Conservation (phyloP, 2,329 filamentous ascomycete species). For the Lecanosticta acicola region DNA sequence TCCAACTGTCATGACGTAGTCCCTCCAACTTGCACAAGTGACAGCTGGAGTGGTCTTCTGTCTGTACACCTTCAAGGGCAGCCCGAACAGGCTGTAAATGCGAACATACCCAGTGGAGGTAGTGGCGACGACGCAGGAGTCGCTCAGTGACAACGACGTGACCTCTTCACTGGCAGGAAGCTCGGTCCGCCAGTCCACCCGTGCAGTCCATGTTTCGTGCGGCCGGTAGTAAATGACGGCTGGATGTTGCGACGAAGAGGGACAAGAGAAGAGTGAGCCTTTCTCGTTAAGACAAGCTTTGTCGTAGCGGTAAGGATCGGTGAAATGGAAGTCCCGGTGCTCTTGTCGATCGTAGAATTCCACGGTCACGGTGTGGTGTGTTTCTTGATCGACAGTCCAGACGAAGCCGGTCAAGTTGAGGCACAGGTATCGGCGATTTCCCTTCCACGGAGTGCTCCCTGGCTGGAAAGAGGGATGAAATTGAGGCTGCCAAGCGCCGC, state of each 20-base stretch:
- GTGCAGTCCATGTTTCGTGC: conserved; percentile 91
- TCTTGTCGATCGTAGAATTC: conserved; percentile 95
- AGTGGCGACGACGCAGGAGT: conserved; percentile 83
- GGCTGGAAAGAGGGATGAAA: conserved; percentile 86
- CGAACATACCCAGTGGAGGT: conserved; percentile 85
- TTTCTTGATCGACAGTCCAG: conserved; percentile 95
- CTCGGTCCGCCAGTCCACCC: conserved; percentile 82
- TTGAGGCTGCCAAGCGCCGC: conserved; percentile 53
- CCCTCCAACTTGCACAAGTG: conserved; percentile 86
- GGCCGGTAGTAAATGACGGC: conserved; percentile 93
- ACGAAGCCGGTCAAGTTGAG: conserved; percentile 91
- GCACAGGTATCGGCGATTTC: conserved; percentile 87
- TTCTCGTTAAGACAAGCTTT: conserved; percentile 86
- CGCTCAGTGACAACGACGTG: conserved; percentile 81
- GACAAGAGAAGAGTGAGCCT: conserved; percentile 79
- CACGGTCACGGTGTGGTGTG: conserved; percentile 80
- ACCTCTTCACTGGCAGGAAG: conserved; percentile 84
- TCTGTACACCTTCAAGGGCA: conserved; percentile 81
- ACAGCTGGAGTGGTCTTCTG: conserved; percentile 88
- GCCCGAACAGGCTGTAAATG: conserved; percentile 86
- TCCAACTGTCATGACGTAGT: conserved; percentile 93
- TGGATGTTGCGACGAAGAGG: conserved; percentile 58
- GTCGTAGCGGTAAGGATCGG: conserved; percentile 91
- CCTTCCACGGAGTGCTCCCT: conserved; percentile 91
- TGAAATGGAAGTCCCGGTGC: conserved; percentile 94